Evolutionary conservation across 257 asterid genomes (phyloP).

Genomic region (Ocimum tenuiflorum): DNA sequence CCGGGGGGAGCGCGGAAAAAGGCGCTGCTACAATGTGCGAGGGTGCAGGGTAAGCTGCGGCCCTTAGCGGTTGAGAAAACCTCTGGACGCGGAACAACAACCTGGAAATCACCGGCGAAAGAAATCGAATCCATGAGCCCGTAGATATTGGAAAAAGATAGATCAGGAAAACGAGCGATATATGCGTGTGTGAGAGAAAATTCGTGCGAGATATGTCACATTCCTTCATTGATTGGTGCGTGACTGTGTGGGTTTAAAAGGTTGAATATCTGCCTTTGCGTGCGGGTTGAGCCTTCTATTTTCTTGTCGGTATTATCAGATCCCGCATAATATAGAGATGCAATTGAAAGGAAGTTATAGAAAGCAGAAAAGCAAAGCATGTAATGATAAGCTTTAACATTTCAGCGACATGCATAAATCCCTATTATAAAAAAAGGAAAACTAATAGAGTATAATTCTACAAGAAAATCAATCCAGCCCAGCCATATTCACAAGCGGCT

Average conservation of each 20-base stretch:
- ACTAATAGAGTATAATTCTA: background rate
- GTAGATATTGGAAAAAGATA: constrained; percentile 1
- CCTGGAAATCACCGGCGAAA: constrained; percentile 17
- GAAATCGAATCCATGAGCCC: constrained; percentile 32
- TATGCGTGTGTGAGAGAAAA: background rate
- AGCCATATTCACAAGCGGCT: constrained; percentile 21
- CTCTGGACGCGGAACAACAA: constrained; percentile 17
- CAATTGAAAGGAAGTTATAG: too few species aligned
- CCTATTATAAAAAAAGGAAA: too few species aligned
- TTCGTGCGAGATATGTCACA: constrained; percentile 11
- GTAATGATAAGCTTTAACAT: too few species aligned
- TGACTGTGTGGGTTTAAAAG: background rate
- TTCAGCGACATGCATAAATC: too few species aligned
- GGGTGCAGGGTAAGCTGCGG: constrained; percentile 25
- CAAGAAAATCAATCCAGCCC: background rate
- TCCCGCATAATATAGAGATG: too few species aligned
- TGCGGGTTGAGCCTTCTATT: background rate
- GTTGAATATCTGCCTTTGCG: constrained; percentile 3
- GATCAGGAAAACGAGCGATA: background rate
- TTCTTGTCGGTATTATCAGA: too few species aligned
- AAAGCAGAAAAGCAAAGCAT: too few species aligned
- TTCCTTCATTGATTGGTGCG: background rate
- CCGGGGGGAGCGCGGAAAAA: constrained; percentile 2
- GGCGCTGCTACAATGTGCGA: constrained; percentile 6
- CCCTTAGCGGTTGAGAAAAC: constrained; percentile 17